These are phyloP conservation scores for Magnusiomyces magnusii DNA, from an alignment of 1,139 yeast genomes.

Conservation along the genomic window DNA sequence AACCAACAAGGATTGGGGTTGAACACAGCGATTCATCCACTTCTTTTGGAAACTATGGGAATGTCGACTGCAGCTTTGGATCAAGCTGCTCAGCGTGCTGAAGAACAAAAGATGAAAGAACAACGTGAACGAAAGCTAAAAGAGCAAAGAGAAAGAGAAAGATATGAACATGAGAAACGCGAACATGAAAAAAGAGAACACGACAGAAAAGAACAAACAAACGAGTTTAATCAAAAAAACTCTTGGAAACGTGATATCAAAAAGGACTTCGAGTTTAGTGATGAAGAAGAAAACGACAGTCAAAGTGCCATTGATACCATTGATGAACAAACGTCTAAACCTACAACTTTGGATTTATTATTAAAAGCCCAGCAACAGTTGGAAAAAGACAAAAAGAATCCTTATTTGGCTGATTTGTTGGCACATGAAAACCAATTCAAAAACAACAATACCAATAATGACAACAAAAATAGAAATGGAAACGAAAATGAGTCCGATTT, in stretches of 20 bases:
- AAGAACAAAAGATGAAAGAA: constrained; percentile 26
- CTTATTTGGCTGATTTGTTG: not conserved
- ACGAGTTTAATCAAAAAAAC: not conserved
- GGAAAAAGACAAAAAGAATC: not conserved
- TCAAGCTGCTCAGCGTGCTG: not conserved
- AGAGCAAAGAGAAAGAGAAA: constrained; percentile 25
- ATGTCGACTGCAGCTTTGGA: not conserved
- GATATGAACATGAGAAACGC: not conserved
- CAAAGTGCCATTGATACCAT: too few relatives aligned
- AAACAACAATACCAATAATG: too few relatives aligned
- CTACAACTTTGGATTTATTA: not conserved
- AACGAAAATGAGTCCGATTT: not conserved
- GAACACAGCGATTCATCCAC: constrained; percentile 55
- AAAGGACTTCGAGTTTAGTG: not conserved
- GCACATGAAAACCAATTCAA: not conserved
- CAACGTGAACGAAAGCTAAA: constrained; percentile 35
- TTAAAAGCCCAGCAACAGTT: not conserved
- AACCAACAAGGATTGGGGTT: constrained; percentile 37
- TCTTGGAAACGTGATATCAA: not conserved
- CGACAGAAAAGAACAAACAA: constrained; percentile 7
- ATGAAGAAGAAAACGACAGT: constrained; percentile 1
- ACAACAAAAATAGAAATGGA: not conserved
- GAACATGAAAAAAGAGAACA: constrained; percentile 18
- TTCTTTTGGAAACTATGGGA: constrained; percentile 33
- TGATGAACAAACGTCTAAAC: too few relatives aligned